Conservation (phyloP, 2,329 filamentous ascomycete species). For the Monosporascus sp. region DNA sequence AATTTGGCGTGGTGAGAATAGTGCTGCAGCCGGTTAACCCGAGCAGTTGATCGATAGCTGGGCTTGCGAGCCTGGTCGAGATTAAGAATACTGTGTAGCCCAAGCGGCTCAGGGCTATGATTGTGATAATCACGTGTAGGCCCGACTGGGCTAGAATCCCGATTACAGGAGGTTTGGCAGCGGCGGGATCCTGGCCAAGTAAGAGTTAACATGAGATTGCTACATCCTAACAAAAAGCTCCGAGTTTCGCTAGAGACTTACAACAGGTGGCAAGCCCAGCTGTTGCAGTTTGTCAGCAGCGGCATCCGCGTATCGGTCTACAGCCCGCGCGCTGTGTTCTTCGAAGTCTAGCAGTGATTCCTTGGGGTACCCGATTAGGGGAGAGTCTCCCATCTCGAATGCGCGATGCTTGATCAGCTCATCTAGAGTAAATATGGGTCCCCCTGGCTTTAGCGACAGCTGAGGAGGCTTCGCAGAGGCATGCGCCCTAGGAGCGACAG, state of each 20-base stretch:
- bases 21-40: background rate
- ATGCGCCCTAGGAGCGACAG: background rate
- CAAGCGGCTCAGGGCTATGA: background rate
- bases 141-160: slow-evolving; percentile 1
- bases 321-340: slow-evolving; percentile 1
- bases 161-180: background rate
- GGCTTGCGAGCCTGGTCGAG: background rate
- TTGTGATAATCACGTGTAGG: background rate
- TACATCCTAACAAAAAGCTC: background rate
- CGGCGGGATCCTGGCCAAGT: background rate
- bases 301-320: slow-evolving; percentile 1
- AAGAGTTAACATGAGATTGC: background rate
- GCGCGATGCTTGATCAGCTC: slow-evolving; percentile 1
- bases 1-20: background rate
- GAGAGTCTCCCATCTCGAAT: background rate
- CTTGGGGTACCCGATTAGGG: background rate
- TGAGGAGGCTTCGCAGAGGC: background rate
- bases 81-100: background rate
- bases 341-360: slow-evolving; percentile 1
- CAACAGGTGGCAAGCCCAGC: background rate
- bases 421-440: background rate
- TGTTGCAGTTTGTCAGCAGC: background rate
- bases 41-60: background rate
- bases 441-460: background rate
- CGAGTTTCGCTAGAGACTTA: background rate